Evolutionary conservation across 2,329 filamentous ascomycete species (phyloP), one percentile per base, ranked within the genome.

Genomic region (Fusarium hostae): DNA sequence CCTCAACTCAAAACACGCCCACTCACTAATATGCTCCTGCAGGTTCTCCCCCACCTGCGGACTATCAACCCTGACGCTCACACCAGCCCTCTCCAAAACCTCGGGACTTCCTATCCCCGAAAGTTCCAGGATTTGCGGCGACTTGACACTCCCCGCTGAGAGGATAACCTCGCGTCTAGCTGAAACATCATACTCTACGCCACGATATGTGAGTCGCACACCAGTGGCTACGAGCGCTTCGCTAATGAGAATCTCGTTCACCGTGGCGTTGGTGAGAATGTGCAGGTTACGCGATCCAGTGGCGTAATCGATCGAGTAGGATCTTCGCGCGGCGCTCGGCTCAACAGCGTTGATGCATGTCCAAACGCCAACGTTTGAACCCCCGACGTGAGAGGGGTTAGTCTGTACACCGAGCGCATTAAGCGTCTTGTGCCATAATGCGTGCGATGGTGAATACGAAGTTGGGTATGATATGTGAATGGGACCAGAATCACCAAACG

Each of bases 41-140:
- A 85, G 78, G 65, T 87, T 87, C 73, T 84, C 82, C 58, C 85
- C 85, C 4, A 86, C 86, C 5, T 80, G 81, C 2, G 83, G 80
- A 40, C 84, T 80, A 39, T 82, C 78, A 13, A 85, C 78, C 41
- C 84, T 78, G 24, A 80, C 69, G 1, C 76, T 68, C 32, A 87
- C 80, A 13, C 79, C 79, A 7, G 83, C 82, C n/a, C 73, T 74
- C 12, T 75, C 59, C 37, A 86, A 71, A 5, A 86, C 66, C 1
- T 75, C 63, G 1, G 73, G 68, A 48, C 83, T 81, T 7, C 90
- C 90, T 41, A 92, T 84, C 1, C 90, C 89, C 0, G 88, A 90
- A 4, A 90, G 80, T 69, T 91, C 89, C n/a, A 87, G 84, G 20
- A 89, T 80, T 78, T 86, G 88, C 9, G 85, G 90, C 13, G 86